Conservation (phyloP, 768 basidiomycete genomes). For the Mycena galopus region DNA sequence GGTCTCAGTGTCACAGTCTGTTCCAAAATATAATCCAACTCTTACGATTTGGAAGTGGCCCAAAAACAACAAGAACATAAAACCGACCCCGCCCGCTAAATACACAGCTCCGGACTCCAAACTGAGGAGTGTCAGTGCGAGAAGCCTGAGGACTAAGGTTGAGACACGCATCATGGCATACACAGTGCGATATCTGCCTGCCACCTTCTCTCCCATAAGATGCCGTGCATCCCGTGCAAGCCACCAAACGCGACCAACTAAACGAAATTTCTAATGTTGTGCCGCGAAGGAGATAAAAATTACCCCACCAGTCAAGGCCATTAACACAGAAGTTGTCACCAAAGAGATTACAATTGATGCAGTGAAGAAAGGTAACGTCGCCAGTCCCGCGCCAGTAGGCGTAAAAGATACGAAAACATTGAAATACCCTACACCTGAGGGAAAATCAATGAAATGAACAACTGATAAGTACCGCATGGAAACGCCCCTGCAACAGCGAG, state of each 20-base stretch:
- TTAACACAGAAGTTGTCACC: background rate
- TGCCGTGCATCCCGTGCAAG: background rate
- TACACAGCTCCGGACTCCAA: background rate
- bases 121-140: background rate
- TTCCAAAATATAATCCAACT: background rate
- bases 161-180: background rate
- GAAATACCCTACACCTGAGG: background rate
- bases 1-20: background rate
- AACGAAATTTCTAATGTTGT: background rate
- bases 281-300: background rate
- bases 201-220: background rate
- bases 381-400: background rate
- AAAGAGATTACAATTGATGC: background rate
- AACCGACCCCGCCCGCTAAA: background rate
- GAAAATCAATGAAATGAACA: background rate
- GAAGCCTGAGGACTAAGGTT: background rate
- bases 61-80: background rate
- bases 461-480: background rate
- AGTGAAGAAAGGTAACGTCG: background rate
- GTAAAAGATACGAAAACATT: background rate
- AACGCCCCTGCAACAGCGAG: background rate
- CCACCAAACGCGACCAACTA: slow-evolving; percentile 1
- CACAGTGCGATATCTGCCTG: background rate
- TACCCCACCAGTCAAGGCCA: background rate
- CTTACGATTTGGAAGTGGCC: background rate